Evolutionary conservation across 2,329 filamentous ascomycete species (phyloP).

Genomic region (Cytospora schulzeri): DNA sequence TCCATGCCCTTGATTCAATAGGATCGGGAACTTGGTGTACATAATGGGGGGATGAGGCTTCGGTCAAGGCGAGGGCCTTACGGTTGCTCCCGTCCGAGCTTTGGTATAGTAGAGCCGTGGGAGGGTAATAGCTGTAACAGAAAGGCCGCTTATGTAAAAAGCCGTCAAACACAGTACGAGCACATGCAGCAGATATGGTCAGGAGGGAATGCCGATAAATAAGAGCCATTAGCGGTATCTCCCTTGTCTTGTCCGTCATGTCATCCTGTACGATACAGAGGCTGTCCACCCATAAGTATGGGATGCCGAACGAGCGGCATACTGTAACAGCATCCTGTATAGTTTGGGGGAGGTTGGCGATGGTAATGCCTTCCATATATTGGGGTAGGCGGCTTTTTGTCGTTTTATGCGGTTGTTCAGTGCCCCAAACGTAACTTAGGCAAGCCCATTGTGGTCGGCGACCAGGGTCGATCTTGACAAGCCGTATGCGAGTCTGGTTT

Average conservation of each 20-base stretch:
- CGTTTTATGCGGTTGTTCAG: not conserved
- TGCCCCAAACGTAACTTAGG: not conserved
- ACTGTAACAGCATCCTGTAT: slow-evolving; percentile 2
- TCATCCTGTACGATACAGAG: slow-evolving; percentile 18
- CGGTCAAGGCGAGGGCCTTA: not conserved
- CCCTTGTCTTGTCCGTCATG: not conserved
- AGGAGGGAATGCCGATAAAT: slow-evolving; percentile 2
- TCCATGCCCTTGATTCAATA: not conserved
- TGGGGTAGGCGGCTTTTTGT: not conserved
- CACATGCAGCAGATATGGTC: not conserved
- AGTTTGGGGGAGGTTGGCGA: not conserved
- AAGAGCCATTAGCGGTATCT: not conserved
- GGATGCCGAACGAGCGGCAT: not conserved
- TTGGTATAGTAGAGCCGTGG: not conserved
- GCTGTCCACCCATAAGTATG: slow-evolving; percentile 5
- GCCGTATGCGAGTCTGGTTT: not conserved
- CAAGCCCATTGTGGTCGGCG: not conserved
- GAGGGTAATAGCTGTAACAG: not conserved
- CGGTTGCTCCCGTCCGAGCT: not conserved
- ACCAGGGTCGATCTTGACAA: not conserved
- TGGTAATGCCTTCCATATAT: not conserved
- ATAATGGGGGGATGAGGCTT: rapidly evolving
- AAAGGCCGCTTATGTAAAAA: not conserved
- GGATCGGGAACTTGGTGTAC: not conserved
- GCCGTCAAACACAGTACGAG: not conserved